A percentile compares a stretch with the other conserved stretches of the same genome.
These are phyloP conservation scores for Cyberlindnera amylophila DNA, from an alignment of 805 yeast species.

Conservation along the genomic window DNA sequence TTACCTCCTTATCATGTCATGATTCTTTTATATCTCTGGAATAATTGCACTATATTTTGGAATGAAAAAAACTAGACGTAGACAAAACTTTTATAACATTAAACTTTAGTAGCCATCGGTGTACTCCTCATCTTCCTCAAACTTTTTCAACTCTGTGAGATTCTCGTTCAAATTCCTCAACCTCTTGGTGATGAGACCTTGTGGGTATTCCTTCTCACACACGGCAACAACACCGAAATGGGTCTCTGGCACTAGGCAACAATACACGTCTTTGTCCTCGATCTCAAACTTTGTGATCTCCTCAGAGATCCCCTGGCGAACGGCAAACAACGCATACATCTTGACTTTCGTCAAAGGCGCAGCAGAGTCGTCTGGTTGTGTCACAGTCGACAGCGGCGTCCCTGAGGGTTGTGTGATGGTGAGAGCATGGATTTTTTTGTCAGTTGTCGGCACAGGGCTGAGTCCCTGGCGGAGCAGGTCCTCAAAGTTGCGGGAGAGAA, in stretches of 20 bases:
- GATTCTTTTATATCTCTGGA: neutral
- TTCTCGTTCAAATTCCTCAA: slow-evolving; percentile 11
- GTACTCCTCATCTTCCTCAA: slow-evolving; percentile 16
- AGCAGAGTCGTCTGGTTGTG: slow-evolving; percentile 9
- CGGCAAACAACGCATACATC: slow-evolving; percentile 20
- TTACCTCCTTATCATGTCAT: neutral
- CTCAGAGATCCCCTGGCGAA: slow-evolving; percentile 9
- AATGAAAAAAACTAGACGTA: neutral
- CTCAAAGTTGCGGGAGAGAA: slow-evolving; percentile 20
- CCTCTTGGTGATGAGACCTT: slow-evolving; percentile 22
- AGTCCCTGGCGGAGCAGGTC: slow-evolving; percentile 17
- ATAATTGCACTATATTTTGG: too few relatives aligned
- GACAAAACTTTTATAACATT: too few relatives aligned
- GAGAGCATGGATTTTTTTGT: slow-evolving; percentile 12
- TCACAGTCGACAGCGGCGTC: slow-evolving; percentile 15
- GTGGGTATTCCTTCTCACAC: slow-evolving; percentile 24
- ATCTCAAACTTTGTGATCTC: slow-evolving; percentile 7
- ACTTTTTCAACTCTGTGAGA: slow-evolving; percentile 20
- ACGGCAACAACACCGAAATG: slow-evolving; percentile 21
- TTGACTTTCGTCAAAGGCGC: slow-evolving; percentile 15
- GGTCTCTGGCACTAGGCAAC: slow-evolving; percentile 13
- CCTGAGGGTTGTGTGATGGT: slow-evolving; percentile 18
- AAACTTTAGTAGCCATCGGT: slow-evolving; percentile 1
- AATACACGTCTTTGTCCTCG: slow-evolving; percentile 11
- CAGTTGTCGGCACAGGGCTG: slow-evolving; percentile 17